These are phyloP conservation scores for Claviceps quebecensis DNA, from an alignment of 2,329 filamentous ascomycete species.

Conservation along the genomic window DNA sequence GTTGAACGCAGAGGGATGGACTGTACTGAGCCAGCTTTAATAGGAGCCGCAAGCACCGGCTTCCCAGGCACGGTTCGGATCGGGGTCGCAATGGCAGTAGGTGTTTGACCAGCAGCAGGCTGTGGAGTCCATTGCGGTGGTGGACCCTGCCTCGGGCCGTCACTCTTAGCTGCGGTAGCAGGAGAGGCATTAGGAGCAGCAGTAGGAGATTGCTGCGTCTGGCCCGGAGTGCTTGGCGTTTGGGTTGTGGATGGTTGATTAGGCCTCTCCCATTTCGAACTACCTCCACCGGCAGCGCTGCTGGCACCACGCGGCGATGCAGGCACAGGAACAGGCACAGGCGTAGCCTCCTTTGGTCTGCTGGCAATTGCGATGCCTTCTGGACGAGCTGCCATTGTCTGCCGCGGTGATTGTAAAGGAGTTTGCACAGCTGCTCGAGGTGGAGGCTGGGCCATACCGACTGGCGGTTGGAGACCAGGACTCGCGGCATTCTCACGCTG, in stretches of 20 bases:
- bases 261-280: conserved; percentile 28
- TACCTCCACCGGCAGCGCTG: background rate
- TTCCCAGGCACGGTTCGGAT: conserved; percentile 14
- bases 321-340: conserved; percentile 6
- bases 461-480: conserved; percentile 24
- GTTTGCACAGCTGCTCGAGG: conserved; percentile 19
- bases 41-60: conserved; percentile 20
- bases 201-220: conserved; percentile 6
- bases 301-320: background rate
- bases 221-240: conserved; percentile 6
- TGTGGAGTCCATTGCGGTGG: conserved; percentile 6
- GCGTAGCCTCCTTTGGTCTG: conserved; percentile 16
- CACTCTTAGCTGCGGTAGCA: background rate
- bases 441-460: conserved; percentile 18
- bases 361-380: conserved; percentile 12
- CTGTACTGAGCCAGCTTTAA: conserved; percentile 21
- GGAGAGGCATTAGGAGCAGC: background rate
- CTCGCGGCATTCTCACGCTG: conserved; percentile 17
- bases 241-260: conserved; percentile 21
- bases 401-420: conserved; percentile 17
- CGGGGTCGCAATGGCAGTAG: conserved; percentile 5
- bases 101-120: background rate
- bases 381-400: conserved; percentile 20
- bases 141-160: background rate
- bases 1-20: conserved; percentile 17